phyloP scores from a whole-genome alignment of 129 eudicot genomes.

The Artemisia argyi region DNA sequence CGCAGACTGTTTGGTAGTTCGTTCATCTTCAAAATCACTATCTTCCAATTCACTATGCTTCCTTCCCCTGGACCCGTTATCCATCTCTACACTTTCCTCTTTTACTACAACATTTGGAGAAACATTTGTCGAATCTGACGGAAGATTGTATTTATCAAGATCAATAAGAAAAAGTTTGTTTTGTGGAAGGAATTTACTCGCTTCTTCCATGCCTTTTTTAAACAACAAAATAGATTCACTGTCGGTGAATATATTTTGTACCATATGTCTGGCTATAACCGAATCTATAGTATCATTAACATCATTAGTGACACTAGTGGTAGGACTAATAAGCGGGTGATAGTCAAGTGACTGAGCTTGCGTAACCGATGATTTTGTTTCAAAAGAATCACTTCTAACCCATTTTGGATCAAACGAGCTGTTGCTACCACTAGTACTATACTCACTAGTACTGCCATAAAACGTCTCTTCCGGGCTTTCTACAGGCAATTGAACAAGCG shows the following conservation, averaged over 20 bases:
- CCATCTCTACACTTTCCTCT: slow-evolving; percentile 54
- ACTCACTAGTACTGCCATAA: slow-evolving; percentile 44
- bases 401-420: slow-evolving; percentile 39
- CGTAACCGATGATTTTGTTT: slow-evolving; percentile 31
- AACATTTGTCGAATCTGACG: slow-evolving; percentile 29
- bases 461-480: slow-evolving; percentile 52
- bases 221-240: slow-evolving; percentile 62
- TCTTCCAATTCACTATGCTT: slow-evolving; percentile 62
- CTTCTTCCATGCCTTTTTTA: slow-evolving; percentile 83
- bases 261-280: slow-evolving; percentile 21
- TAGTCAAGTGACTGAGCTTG: slow-evolving; percentile 29
- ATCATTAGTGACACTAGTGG: slow-evolving; percentile 29
- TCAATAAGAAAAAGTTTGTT: slow-evolving; percentile 53
- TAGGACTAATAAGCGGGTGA: slow-evolving; percentile 28
- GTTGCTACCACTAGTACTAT: slow-evolving; percentile 26
- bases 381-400: slow-evolving; percentile 45
- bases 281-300: slow-evolving; percentile 34
- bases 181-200: slow-evolving; percentile 75
- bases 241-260: slow-evolving; percentile 43
- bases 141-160: slow-evolving; percentile 54
- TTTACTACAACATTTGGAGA: slow-evolving; percentile 30
- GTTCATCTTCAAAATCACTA: slow-evolving; percentile 51
- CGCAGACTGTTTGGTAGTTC: slow-evolving; percentile 72
- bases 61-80: slow-evolving; percentile 45
- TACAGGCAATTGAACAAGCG: slow-evolving; percentile 26